Evolutionary conservation across 108 stramenopile species (phyloP).

Genomic region (Nannochloropsis salina): DNA sequence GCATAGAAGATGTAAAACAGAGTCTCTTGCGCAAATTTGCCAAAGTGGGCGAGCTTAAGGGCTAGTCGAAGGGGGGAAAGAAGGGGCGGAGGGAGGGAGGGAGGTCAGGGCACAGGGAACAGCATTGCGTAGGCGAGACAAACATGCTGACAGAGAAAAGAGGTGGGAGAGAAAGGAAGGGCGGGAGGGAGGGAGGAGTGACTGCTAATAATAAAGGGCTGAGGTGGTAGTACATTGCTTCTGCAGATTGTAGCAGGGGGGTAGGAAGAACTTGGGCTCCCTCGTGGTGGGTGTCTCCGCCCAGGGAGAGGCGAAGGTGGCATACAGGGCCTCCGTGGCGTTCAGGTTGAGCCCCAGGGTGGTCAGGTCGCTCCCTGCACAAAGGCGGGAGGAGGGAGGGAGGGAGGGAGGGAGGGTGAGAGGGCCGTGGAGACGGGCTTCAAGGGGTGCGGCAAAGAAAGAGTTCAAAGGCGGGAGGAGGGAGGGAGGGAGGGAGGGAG

Average conservation of each 20-base stretch:
- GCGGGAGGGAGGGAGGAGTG: neutral
- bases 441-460: neutral
- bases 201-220: neutral
- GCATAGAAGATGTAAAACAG: slow-evolving; percentile 98
- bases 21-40: slow-evolving; percentile 94
- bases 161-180: neutral
- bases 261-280: slow-evolving; percentile 76
- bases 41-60: slow-evolving; percentile 65
- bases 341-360: slow-evolving; percentile 88
- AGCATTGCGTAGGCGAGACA: neutral
- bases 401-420: neutral
- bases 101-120: neutral
- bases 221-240: slow-evolving; percentile 46
- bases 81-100: neutral
- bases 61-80: slow-evolving; percentile 12
- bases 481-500: neutral
- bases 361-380: slow-evolving; percentile 74
- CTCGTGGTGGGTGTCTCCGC: slow-evolving; percentile 69
- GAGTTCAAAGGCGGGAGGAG: neutral
- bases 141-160: neutral
- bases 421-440: neutral
- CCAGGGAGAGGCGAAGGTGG: slow-evolving; percentile 87
- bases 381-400: neutral
- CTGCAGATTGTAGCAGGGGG: slow-evolving; percentile 91
- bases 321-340: slow-evolving; percentile 78